Evolutionary conservation across 2,329 filamentous ascomycete species (phyloP), one percentile per base, ranked within the genome.

Genomic region (Nemania sp.): DNA sequence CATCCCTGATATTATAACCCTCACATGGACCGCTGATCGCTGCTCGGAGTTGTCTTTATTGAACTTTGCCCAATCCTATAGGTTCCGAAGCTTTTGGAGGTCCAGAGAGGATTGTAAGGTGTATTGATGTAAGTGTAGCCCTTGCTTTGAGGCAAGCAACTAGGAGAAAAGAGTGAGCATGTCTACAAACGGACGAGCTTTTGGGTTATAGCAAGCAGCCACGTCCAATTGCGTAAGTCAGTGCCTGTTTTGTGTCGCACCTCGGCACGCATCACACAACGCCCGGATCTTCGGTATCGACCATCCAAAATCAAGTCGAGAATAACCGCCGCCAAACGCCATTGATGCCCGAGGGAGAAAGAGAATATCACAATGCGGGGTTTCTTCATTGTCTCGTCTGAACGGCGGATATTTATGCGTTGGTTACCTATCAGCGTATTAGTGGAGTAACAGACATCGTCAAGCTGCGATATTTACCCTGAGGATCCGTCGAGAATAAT

Each of bases 401-500:
- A 64, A 62, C 58, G 58, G 33, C 49, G 30, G 46, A 26, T 31
- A 49, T 54, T 69, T 64, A 70, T 56, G 68, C 68, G 51, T 70
- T 70, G 61, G 68, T 70, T 55, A 70, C 68, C 68, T 70, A 37
- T 4, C 31, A 23, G 15, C 50, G 59, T 54, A 20, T 53, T 49
- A 49, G 50, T 5, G 6, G 23, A 46, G 36, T 34, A 23, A 4
- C 3, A 17, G 6, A 9, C 9, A 1, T 15, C 2, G 30, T n/a
- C 5, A n/a, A n/a, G 1, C 44, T 54, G 40, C 7, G 8, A 28
- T 34, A 76, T 83, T 62, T 81, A 96, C 93, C 85, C 95, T 90
- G 69, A 97, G 82, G 73, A 97, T 97, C 75, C 90, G 89, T 75
- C 93, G 86, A 59, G 93, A 97, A 76, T 96, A 97, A 72, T 97